Percentiles rank a stretch among this genome's conserved stretches.
phyloP scores from a whole-genome alignment of 2,329 filamentous ascomycete genomes.

The Botrytis paeoniae region DNA sequence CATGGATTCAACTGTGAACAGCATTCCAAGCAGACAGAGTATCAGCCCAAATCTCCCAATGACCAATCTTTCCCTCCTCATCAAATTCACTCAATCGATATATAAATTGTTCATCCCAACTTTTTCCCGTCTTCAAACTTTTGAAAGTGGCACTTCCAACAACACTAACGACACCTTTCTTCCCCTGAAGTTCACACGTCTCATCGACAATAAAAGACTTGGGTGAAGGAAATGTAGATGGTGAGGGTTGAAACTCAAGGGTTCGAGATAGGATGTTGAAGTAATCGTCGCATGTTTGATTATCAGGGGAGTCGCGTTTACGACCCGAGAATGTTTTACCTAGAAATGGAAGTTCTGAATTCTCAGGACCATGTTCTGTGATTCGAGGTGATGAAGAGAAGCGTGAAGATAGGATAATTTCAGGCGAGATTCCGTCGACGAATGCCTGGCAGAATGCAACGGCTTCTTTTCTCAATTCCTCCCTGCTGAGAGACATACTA shows the following conservation, averaged over 20 bases:
- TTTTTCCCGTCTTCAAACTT: conserved; percentile 41
- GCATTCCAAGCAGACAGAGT: conserved; percentile 44
- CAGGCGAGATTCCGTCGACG: background rate
- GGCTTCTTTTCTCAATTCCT: background rate
- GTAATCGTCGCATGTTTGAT: conserved; percentile 40
- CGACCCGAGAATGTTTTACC: conserved; percentile 38
- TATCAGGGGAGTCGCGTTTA: background rate
- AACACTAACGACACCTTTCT: conserved; percentile 38
- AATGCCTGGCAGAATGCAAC: conserved; percentile 19
- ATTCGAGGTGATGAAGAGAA: conserved; percentile 32
- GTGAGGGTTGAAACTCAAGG: conserved; percentile 27
- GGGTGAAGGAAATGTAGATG: conserved; percentile 9
- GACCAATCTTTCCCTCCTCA: conserved; percentile 40
- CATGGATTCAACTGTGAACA: conserved; percentile 24
- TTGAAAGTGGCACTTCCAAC: conserved; percentile 39
- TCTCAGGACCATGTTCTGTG: conserved; percentile 42
- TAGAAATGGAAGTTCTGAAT: conserved; percentile 41
- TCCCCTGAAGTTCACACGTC: conserved; percentile 17
- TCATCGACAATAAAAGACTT: conserved; percentile 38
- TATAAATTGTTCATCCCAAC: conserved; percentile 43
- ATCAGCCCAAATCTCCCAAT: conserved; percentile 47
- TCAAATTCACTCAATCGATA: conserved; percentile 43
- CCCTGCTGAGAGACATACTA: background rate
- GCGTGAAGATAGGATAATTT: conserved; percentile 10
- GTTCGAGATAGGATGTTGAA: conserved; percentile 39